A percentile compares a stretch with the other conserved stretches of the same genome.
Evolutionary conservation across 2,329 filamentous ascomycete species (phyloP).

Genomic region (Coniochaeta sp.): DNA sequence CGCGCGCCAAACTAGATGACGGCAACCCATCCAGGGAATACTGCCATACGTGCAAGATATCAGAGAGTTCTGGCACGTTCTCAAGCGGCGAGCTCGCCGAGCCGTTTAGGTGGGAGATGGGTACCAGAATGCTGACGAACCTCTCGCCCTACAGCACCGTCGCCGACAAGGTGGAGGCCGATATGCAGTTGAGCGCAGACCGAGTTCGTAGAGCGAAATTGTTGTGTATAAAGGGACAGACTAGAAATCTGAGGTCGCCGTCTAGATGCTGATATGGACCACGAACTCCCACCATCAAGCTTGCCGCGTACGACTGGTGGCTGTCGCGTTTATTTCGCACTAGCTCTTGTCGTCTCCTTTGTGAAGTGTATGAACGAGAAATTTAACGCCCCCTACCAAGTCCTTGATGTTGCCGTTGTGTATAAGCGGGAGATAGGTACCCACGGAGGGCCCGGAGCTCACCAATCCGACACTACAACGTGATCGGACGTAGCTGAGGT

Average conservation of each 20-base stretch:
- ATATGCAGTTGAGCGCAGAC: neutral
- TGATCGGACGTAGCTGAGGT: neutral
- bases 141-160: neutral
- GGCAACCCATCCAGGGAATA: neutral
- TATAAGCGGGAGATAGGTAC: neutral
- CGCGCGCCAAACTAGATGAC: neutral
- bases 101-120: neutral
- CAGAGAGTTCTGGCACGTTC: neutral
- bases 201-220: neutral
- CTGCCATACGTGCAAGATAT: neutral
- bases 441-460: neutral
- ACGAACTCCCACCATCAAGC: neutral
- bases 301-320: neutral
- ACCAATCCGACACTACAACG: neutral
- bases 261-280: neutral
- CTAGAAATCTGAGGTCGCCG: neutral
- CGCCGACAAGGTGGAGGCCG: neutral
- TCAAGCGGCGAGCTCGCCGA: neutral
- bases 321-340: neutral
- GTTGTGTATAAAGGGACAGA: neutral
- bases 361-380: neutral
- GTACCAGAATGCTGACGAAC: neutral
- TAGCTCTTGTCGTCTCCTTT: neutral
- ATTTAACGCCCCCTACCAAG: neutral
- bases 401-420: neutral